These are phyloP conservation scores for Clonostachys rhizophaga DNA, from an alignment of 2,329 filamentous ascomycete genomes.

Conservation along the genomic window DNA sequence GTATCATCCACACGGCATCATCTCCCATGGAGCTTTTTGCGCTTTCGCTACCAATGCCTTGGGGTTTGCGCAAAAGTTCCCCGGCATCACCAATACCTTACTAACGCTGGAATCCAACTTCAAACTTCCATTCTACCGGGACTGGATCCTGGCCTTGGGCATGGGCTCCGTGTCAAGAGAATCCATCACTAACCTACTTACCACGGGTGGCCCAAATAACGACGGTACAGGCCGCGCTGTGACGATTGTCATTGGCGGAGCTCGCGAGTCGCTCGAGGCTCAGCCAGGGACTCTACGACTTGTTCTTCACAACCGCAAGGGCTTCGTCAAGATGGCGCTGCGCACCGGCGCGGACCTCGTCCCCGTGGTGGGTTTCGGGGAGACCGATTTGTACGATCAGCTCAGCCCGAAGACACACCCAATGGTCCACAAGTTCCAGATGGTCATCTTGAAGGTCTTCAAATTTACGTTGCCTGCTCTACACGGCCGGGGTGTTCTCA, in stretches of 20 bases:
- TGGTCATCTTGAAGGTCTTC: conserved; percentile 77
- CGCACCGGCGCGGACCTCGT: conserved; percentile 91
- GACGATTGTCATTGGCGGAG: conserved; percentile 91
- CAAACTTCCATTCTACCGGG: conserved; percentile 85
- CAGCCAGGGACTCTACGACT: conserved; percentile 72
- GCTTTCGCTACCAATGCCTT: conserved; percentile 89
- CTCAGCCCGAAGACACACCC: conserved; percentile 74
- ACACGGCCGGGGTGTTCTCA: conserved; percentile 89
- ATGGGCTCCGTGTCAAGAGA: conserved; percentile 86
- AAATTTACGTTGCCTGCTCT: conserved; percentile 92
- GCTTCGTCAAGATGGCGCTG: conserved; percentile 91
- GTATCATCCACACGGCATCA: conserved; percentile 96
- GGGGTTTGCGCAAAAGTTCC: conserved; percentile 82
- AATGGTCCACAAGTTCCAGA: conserved; percentile 73
- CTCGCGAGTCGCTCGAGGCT: conserved; percentile 86
- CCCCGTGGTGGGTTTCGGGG: conserved; percentile 86
- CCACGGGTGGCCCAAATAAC: conserved; percentile 68
- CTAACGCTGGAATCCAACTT: conserved; percentile 97
- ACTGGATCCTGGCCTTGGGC: conserved; percentile 88
- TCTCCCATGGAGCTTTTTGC: conserved; percentile 91
- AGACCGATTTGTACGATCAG: conserved; percentile 95
- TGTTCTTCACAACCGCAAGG: conserved; percentile 79
- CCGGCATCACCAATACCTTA: conserved; percentile 90
- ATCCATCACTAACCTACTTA: conserved; percentile 84
- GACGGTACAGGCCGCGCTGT: conserved; percentile 94